phyloP scores from a whole-genome alignment of 2,329 filamentous ascomycete species.

The Calcarisporium arbuscula region DNA sequence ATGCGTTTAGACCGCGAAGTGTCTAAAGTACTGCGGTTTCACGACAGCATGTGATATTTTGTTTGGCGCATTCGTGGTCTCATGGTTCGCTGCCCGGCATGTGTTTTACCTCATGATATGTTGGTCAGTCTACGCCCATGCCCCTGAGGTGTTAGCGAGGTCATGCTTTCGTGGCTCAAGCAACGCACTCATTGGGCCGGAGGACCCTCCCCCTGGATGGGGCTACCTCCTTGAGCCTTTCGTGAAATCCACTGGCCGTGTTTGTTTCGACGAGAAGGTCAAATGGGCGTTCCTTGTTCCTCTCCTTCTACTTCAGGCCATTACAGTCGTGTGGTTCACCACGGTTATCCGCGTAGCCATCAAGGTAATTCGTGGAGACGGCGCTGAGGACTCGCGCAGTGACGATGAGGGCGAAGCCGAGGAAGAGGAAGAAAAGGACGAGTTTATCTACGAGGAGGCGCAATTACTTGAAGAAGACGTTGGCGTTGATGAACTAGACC shows the following conservation, averaged over 20 bases:
- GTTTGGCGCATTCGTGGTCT: conserved; percentile 79
- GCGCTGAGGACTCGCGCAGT: conserved; percentile 80
- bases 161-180: conserved; percentile 65
- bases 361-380: conserved; percentile 67
- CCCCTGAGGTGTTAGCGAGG: conserved; percentile 53
- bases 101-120: conserved; percentile 71
- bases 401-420: conserved; percentile 74
- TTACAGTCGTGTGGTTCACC: conserved; percentile 82
- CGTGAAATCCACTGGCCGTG: conserved; percentile 59
- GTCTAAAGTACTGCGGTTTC: conserved; percentile 82
- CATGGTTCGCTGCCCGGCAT: conserved; percentile 81
- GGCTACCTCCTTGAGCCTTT: conserved; percentile 70
- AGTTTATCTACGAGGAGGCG: conserved; percentile 48
- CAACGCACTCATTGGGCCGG: conserved; percentile 47
- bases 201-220: conserved; percentile 42
- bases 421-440: conserved; percentile 52
- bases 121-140: conserved; percentile 72
- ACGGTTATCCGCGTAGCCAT: conserved; percentile 82
- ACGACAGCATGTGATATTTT: conserved; percentile 70
- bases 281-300: conserved; percentile 71
- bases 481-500: conserved; percentile 63
- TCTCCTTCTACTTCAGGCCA: conserved; percentile 69
- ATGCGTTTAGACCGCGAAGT: conserved; percentile 57
- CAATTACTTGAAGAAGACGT: conserved; percentile 66
- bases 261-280: conserved; percentile 74